These are phyloP conservation scores for Pythium insidiosum DNA, from an alignment of 352 stramenopile genomes.

Conservation along the genomic window DNA sequence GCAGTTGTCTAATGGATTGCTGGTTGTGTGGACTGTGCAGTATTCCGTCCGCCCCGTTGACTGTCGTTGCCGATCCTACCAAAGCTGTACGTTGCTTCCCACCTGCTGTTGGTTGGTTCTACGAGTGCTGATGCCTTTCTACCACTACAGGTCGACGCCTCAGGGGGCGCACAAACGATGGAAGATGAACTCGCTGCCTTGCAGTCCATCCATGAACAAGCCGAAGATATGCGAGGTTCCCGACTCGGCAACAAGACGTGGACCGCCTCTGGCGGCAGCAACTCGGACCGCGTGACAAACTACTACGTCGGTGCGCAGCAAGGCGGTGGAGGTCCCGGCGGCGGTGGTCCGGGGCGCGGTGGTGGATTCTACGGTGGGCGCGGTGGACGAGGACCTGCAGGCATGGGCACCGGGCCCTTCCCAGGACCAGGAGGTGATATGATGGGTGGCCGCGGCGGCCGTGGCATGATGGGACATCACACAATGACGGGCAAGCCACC, in stretches of 20 bases:
- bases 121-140: background rate
- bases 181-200: constrained; percentile 79
- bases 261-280: constrained; percentile 65
- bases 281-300: constrained; percentile 72
- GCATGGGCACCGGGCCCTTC: constrained; percentile 21
- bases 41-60: constrained; percentile 1
- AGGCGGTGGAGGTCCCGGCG: constrained; percentile 25
- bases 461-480: constrained; percentile 11
- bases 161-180: constrained; percentile 64
- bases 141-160: constrained; percentile 7
- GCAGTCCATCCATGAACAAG: constrained; percentile 79
- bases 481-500: constrained; percentile 50
- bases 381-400: constrained; percentile 12
- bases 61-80: background rate
- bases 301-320: constrained; percentile 44
- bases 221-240: constrained; percentile 68
- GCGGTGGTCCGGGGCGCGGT: constrained; percentile 30
- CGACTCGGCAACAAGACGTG: constrained; percentile 83
- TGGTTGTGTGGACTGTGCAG: background rate
- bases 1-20: background rate
- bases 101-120: background rate
- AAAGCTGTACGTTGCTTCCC: background rate
- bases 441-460: constrained; percentile 6
- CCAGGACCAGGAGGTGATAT: constrained; percentile 8
- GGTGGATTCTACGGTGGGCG: constrained; percentile 18